Evolutionary conservation across 2,329 filamentous ascomycete species (phyloP).

Genomic region (Diaporthe longicolla): DNA sequence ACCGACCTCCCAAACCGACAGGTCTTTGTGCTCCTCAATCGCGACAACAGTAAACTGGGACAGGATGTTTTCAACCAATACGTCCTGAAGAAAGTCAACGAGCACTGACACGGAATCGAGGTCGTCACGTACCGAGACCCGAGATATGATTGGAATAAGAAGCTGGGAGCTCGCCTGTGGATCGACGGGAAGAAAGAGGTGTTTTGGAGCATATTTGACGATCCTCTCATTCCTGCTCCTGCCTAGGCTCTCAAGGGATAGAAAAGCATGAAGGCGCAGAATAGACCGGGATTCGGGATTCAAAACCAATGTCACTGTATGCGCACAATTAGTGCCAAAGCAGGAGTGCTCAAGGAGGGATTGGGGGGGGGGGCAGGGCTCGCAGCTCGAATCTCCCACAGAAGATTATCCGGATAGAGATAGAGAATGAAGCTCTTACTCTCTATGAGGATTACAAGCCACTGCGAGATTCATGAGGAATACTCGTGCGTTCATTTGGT

Average conservation of each 20-base stretch:
- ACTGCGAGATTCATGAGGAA: no score
- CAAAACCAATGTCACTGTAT: neutral
- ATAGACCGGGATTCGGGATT: no score
- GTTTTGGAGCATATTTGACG: constrained; percentile 1
- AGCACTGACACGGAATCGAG: neutral
- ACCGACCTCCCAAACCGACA: neutral
- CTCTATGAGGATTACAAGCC: no score
- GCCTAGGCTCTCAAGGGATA: no score
- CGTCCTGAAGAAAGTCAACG: neutral
- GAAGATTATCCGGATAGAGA: no score
- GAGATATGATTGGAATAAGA: neutral
- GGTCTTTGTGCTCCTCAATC: neutral
- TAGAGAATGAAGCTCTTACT: no score
- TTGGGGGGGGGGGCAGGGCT: no score
- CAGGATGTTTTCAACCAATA: neutral
- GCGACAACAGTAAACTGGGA: neutral
- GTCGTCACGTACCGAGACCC: neutral
- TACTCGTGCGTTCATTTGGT: no score
- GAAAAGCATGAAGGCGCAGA: neutral
- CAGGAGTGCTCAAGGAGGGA: no score
- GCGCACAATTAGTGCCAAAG: neutral
- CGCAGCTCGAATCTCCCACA: neutral
- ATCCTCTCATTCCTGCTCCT: neutral
- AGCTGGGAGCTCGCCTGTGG: neutral
- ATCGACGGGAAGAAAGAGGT: neutral